Evolutionary conservation across 2,329 filamentous ascomycete genomes (phyloP).

Genomic region (Alternaria sp.): DNA sequence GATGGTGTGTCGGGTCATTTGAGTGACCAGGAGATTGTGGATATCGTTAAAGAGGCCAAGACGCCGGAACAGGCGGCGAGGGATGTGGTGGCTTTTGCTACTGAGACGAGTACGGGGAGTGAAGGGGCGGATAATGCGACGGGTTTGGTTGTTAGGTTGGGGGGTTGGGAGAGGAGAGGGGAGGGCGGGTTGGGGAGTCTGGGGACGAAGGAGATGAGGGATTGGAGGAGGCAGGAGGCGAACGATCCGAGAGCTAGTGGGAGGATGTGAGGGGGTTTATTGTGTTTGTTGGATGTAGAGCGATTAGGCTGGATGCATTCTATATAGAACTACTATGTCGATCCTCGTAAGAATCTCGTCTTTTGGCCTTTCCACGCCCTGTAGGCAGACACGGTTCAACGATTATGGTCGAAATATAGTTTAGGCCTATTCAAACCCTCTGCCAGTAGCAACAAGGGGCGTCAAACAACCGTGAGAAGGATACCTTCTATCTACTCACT

Average conservation of each 20-base stretch:
- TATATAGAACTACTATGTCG: neutral
- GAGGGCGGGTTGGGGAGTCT: constrained; percentile 89
- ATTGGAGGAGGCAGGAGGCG: constrained; percentile 81
- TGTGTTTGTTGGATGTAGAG: neutral
- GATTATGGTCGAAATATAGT: too few relatives aligned
- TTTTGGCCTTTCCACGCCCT: too few relatives aligned
- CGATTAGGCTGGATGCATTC: neutral
- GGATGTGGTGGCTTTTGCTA: constrained; percentile 84
- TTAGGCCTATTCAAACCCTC: neutral
- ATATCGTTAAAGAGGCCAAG: constrained; percentile 90
- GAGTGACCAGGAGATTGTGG: constrained; percentile 92
- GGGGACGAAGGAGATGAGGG: constrained; percentile 89
- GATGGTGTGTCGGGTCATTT: constrained; percentile 89
- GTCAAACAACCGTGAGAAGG: too few relatives aligned
- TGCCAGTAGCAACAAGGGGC: neutral
- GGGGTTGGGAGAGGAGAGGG: constrained; percentile 71
- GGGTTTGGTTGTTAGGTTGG: constrained; percentile 66
- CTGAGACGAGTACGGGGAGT: constrained; percentile 71
- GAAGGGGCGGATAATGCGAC: constrained; percentile 66
- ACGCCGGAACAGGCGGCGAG: constrained; percentile 86
- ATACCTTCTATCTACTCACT: too few relatives aligned
- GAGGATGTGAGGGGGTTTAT: constrained; percentile 61
- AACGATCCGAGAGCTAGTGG: constrained; percentile 77
- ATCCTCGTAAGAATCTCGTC: too few relatives aligned
- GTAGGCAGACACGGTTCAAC: too few relatives aligned